Percentiles rank a stretch among this genome's conserved stretches.
Evolutionary conservation across 139 green algal genomes (phyloP).

Genomic region (Chlamydomonas eustigma): DNA sequence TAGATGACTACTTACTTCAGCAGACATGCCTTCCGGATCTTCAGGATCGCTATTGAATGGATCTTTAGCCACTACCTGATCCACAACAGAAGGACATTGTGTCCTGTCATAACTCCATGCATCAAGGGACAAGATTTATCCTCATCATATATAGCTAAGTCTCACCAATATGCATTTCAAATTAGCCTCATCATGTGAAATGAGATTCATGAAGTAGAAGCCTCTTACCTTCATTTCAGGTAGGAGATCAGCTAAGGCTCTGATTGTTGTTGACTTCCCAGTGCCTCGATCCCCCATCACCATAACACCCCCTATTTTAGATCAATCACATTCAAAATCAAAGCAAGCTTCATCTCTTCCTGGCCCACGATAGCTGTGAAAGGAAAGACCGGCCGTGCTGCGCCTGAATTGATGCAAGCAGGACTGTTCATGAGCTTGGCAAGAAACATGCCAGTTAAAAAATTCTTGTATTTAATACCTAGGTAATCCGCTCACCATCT

Average conservation of each 20-base stretch:
- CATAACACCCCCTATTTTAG: constrained; percentile 83
- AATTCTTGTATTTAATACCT: too few relatives aligned
- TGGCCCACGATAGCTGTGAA: constrained; percentile 85
- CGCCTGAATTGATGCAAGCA: too few relatives aligned
- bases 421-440: too few relatives aligned
- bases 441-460: too few relatives aligned
- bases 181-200: too few relatives aligned
- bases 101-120: too few relatives aligned
- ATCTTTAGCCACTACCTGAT: constrained; percentile 67
- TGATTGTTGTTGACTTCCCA: constrained; percentile 75
- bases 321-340: constrained; percentile 89
- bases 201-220: too few relatives aligned
- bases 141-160: too few relatives aligned
- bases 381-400: constrained; percentile 63
- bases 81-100: not conserved
- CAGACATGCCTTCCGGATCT: constrained; percentile 77
- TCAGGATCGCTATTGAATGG: constrained; percentile 82
- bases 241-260: constrained; percentile 79
- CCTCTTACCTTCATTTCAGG: constrained; percentile 68
- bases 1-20: constrained; percentile 31
- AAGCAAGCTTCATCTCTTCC: constrained; percentile 89
- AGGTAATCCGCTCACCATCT: too few relatives aligned
- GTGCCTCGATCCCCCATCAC: constrained; percentile 93
- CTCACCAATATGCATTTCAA: too few relatives aligned
- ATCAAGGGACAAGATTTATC: too few relatives aligned